These are phyloP conservation scores for Pleochaeta shiraiana DNA, from an alignment of 2,329 filamentous ascomycete species.

Conservation along the genomic window DNA sequence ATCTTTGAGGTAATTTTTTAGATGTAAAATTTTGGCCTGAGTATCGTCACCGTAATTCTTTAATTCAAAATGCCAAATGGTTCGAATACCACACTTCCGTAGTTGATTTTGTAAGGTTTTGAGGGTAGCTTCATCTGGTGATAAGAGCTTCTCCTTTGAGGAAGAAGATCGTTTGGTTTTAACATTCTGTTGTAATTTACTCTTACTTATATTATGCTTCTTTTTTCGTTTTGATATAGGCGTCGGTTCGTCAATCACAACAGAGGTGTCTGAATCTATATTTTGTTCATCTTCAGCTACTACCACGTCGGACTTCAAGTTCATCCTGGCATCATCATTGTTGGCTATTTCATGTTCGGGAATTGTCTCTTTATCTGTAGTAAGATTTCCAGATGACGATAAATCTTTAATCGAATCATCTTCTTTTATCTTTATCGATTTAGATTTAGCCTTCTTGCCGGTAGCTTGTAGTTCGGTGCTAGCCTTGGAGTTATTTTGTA, in stretches of 20 bases:
- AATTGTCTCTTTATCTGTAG: too few relatives aligned
- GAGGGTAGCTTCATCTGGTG: slow-evolving; percentile 48
- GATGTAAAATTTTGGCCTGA: slow-evolving; percentile 61
- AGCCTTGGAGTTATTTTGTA: too few relatives aligned
- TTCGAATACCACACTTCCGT: slow-evolving; percentile 75
- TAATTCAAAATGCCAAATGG: slow-evolving; percentile 75
- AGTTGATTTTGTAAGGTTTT: slow-evolving; percentile 77
- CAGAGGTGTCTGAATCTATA: slow-evolving; percentile 5
- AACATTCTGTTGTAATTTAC: slow-evolving; percentile 14
- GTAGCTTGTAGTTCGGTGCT: too few relatives aligned
- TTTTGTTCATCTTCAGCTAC: background rate
- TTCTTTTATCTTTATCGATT: too few relatives aligned
- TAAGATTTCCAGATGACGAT: too few relatives aligned
- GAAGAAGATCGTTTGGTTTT: background rate
- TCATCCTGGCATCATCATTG: too few relatives aligned
- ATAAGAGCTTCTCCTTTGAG: slow-evolving; percentile 6
- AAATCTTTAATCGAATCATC: too few relatives aligned
- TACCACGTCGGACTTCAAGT: too few relatives aligned
- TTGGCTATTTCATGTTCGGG: too few relatives aligned
- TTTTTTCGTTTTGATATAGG: slow-evolving; percentile 32
- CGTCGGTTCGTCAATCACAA: slow-evolving; percentile 54
- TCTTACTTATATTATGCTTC: slow-evolving; percentile 15
- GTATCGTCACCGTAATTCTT: slow-evolving; percentile 47
- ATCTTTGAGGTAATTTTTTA: slow-evolving; percentile 58
- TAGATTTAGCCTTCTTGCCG: too few relatives aligned